A percentile compares a stretch with the other conserved stretches of the same genome.
phyloP scores from a whole-genome alignment of 2,329 filamentous ascomycete genomes.

The Colletotrichum godetiae region DNA sequence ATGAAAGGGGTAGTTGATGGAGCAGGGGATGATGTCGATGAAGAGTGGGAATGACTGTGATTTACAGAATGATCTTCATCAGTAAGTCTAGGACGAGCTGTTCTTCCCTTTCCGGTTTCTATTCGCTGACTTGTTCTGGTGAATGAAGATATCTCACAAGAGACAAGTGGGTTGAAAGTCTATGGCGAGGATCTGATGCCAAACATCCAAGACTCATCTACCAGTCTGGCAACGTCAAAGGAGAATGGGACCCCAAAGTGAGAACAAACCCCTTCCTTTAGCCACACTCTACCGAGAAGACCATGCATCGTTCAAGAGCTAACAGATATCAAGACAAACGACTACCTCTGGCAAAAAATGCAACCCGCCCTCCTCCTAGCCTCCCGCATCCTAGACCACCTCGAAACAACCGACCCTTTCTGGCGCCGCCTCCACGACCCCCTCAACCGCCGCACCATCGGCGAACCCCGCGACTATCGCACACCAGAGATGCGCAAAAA shows the following conservation, averaged over 20 bases:
- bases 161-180: constrained; percentile 15
- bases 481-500: not conserved
- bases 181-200: not conserved
- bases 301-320: not conserved
- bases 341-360: constrained; percentile 42
- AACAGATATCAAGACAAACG: constrained; percentile 37
- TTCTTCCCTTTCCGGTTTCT: not conserved
- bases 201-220: constrained; percentile 36
- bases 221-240: constrained; percentile 37
- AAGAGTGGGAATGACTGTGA: not conserved
- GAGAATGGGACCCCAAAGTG: constrained; percentile 41
- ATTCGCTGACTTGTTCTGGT: not conserved
- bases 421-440: constrained; percentile 38
- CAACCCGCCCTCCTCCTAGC: constrained; percentile 43
- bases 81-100: constrained; percentile 32
- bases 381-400: constrained; percentile 38
- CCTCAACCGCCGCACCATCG: constrained; percentile 40
- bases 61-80: constrained; percentile 39
- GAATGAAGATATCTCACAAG: constrained; percentile 22
- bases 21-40: constrained; percentile 40
- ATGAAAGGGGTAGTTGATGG: constrained; percentile 37
- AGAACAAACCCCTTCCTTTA: not conserved
- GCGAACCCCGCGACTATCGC: constrained; percentile 28
- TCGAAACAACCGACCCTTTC: constrained; percentile 36
- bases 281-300: no score